Evolutionary conservation across 2,329 filamentous ascomycete species (phyloP).

Genomic region (Akanthomyces uredinophilus): DNA sequence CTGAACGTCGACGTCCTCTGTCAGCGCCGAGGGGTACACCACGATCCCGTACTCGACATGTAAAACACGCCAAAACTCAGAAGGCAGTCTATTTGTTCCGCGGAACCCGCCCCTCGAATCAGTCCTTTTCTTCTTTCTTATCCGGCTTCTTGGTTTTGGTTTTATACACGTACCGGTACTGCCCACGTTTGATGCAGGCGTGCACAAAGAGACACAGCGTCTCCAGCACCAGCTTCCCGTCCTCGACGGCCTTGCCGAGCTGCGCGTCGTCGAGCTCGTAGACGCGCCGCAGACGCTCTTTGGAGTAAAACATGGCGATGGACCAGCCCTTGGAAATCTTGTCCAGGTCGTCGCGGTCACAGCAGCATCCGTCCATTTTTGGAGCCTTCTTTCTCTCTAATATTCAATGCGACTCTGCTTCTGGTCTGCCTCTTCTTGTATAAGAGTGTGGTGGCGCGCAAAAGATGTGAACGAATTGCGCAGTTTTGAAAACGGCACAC

Average conservation of each 20-base stretch:
- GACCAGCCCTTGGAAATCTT: constrained; percentile 34
- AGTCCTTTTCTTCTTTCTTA: neutral
- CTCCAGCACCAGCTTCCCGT: constrained; percentile 33
- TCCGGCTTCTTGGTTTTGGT: neutral
- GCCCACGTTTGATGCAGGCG: constrained; percentile 32
- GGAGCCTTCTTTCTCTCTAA: neutral
- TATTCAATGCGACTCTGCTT: neutral
- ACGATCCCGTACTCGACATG: constrained; percentile 36
- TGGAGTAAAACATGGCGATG: constrained; percentile 33
- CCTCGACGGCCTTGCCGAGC: constrained; percentile 27
- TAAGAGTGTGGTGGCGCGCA: neutral
- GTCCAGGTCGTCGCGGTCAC: constrained; percentile 27
- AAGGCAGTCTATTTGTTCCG: constrained; percentile 27
- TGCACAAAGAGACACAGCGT: constrained; percentile 37
- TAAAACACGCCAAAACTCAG: constrained; percentile 34
- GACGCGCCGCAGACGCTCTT: constrained; percentile 29
- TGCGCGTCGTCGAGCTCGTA: constrained; percentile 29
- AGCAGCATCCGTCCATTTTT: constrained; percentile 20
- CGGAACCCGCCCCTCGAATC: neutral
- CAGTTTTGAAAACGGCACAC: neutral
- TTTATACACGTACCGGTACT: constrained; percentile 28
- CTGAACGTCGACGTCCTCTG: constrained; percentile 29
- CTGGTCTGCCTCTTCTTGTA: neutral
- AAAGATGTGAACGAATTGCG: neutral
- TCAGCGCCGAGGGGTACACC: constrained; percentile 36